Conservation (phyloP, 345 rosid species). For the Psidium guajava region DNA sequence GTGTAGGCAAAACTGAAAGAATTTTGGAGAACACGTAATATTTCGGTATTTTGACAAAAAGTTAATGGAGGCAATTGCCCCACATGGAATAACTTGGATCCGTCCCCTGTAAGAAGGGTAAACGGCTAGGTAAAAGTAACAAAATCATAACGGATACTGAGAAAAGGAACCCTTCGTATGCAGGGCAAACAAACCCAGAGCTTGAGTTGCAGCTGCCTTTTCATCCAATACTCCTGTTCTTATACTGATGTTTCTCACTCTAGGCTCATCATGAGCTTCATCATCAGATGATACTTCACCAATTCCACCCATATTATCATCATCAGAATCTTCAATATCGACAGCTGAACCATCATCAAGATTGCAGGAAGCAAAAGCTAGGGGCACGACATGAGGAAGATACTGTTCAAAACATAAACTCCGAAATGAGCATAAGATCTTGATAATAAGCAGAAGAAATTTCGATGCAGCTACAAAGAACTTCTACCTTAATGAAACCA, state of each 20-base stretch:
- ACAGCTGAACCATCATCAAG: slow-evolving; percentile 99
- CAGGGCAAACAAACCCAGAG: slow-evolving; percentile 90
- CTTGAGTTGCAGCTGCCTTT: slow-evolving; percentile 99
- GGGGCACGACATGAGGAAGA: slow-evolving; percentile 85
- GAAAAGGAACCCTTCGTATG: slow-evolving; percentile 74
- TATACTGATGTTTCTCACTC: slow-evolving; percentile 88
- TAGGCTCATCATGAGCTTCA: slow-evolving; percentile 95
- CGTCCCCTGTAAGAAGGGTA: background rate
- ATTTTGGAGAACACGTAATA: background rate
- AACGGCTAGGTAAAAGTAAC: background rate
- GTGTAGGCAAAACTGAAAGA: background rate
- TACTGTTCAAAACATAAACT: slow-evolving; percentile 42
- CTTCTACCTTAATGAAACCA: slow-evolving; percentile 63
- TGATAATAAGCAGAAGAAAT: background rate
- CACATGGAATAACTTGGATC: background rate
- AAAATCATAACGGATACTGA: slow-evolving; percentile 61
- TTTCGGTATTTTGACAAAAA: background rate
- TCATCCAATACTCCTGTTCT: slow-evolving; percentile 98
- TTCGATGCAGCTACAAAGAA: background rate
- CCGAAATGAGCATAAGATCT: background rate
- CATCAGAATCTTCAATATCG: slow-evolving; percentile 83
- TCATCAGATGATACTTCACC: slow-evolving; percentile 97
- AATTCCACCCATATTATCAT: slow-evolving; percentile 74
- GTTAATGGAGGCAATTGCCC: background rate
- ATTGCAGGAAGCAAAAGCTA: slow-evolving; percentile 86